Conservation (phyloP, 768 basidiomycete species). For the Rickenella mellea region DNA sequence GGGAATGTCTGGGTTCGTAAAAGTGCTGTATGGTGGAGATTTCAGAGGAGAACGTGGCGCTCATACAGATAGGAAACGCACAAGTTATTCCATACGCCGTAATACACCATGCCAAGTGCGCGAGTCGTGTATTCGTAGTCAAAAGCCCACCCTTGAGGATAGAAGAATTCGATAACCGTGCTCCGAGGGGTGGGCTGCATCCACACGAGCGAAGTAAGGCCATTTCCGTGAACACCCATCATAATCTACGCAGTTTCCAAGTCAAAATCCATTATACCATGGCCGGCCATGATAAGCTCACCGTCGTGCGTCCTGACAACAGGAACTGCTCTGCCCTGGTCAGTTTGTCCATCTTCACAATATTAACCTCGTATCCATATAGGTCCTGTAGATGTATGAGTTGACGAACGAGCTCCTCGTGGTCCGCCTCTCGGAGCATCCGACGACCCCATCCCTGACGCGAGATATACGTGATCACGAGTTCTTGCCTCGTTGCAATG, state of each 20-base stretch:
- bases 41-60: background rate
- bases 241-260: slow-evolving; percentile 54
- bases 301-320: slow-evolving; percentile 71
- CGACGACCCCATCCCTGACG: slow-evolving; percentile 84
- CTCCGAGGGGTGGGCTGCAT: slow-evolving; percentile 79
- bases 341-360: slow-evolving; percentile 11
- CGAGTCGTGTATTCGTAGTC: slow-evolving; percentile 79
- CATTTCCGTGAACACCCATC: slow-evolving; percentile 94
- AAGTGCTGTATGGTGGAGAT: slow-evolving; percentile 36
- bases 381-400: slow-evolving; percentile 59
- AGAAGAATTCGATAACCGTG: slow-evolving; percentile 92
- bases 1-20: slow-evolving; percentile 68
- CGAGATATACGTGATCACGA: slow-evolving; percentile 89
- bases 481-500: slow-evolving; percentile 29
- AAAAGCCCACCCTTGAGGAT: slow-evolving; percentile 71
- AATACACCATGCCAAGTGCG: slow-evolving; percentile 75
- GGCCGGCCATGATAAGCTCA: slow-evolving; percentile 31
- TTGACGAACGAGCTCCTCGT: slow-evolving; percentile 70
- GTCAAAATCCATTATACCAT: background rate
- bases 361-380: slow-evolving; percentile 82
- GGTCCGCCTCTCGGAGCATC: slow-evolving; percentile 68
- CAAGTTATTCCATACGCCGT: slow-evolving; percentile 76
- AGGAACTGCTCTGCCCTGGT: slow-evolving; percentile 6
- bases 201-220: slow-evolving; percentile 81
- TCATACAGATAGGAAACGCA: slow-evolving; percentile 20